A percentile compares a stretch with the other conserved stretches of the same genome.
phyloP scores from a whole-genome alignment of 495 filamentous ascomycete species.

The Hamigera avellanea region DNA sequence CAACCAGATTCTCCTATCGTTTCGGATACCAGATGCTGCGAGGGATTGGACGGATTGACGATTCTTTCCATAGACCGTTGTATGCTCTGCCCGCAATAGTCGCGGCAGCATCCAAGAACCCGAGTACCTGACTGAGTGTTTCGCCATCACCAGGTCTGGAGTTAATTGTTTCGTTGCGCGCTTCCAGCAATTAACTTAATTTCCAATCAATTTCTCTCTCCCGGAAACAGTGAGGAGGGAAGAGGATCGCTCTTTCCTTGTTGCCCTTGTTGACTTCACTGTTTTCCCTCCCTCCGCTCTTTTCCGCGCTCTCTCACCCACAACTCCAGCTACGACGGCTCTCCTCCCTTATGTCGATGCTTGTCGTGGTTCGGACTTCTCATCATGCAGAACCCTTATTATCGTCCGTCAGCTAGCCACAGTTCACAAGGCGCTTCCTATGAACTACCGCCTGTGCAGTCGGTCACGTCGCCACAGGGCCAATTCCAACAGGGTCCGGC shows the following conservation, averaged over 20 bases:
- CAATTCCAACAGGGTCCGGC: constrained; percentile 11
- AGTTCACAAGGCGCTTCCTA: constrained; percentile 14
- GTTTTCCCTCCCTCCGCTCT: background rate
- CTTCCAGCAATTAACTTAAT: no score
- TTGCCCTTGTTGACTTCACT: background rate
- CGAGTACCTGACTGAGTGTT: no score
- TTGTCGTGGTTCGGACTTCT: background rate
- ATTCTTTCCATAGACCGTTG: background rate
- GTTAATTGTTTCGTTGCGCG: no score
- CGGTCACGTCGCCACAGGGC: constrained; percentile 23
- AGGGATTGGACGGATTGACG: background rate
- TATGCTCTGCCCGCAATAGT: no score
- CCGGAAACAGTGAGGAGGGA: no score
- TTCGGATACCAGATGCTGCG: no score
- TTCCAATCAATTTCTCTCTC: no score
- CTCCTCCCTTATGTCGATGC: no score
- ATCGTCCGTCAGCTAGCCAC: constrained; percentile 1
- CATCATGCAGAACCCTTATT: constrained; percentile 4
- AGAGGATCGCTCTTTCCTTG: no score
- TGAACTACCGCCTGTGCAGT: constrained; percentile 30
- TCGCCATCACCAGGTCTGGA: no score
- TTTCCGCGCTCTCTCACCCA: background rate
- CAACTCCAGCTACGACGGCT: background rate
- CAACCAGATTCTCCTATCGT: no score
- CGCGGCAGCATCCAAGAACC: no score